Base-by-base conservation (phyloP, 2,329 filamentous ascomycete species). In the Sporothrix inflata region DNA sequence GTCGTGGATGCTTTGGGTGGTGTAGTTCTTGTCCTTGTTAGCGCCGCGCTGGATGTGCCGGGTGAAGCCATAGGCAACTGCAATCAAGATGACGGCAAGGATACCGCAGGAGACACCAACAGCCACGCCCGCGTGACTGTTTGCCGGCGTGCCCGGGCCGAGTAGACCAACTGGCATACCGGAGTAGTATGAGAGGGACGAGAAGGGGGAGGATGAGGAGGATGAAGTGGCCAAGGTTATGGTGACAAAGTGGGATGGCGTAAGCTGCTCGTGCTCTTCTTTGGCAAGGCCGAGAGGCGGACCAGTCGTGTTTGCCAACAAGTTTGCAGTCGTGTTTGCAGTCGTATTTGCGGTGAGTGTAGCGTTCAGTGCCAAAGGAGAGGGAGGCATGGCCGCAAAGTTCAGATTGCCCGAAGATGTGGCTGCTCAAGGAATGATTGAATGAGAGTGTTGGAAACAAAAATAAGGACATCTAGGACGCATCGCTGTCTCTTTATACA, bases 91-190 rank as follows among this genome's bases (percentile, higher is more conserved):
- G 19, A 63, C 16, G 5, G 30, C 55, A 30, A 70, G 55, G 8
- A 70, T 42, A 30, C 55, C 47, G 45, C 55, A 63, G 3, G 69
- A 49, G 1, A 70, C 57, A 1, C 69, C 69, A n/a, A 70, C 34
- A 3, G 19, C 42, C 16, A 70, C 55, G 14, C 69, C 69, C 0
- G 34, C 21, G 14, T 61, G 27, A 2, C 57, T 34, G 30, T 21
- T 42, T 5, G 24, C 9, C 12, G 69, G 16, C 30, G 55, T 16
- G 42, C 14, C 9, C 1, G 40, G 6, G 24, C 38, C 60, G 2
- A 63, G 60, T 9, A 63, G 60, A 3, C 34, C 55, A 5, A 16
- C 55, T n/a, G 55, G 55, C 55, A 38, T n/a, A 6, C 30, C 30
- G 7, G 55, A 27, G 19, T 60, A n/a, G 14, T 60, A 60, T 9